Base-by-base conservation (phyloP, 208 protist species). In the Wallacemonas sp. region DNA sequence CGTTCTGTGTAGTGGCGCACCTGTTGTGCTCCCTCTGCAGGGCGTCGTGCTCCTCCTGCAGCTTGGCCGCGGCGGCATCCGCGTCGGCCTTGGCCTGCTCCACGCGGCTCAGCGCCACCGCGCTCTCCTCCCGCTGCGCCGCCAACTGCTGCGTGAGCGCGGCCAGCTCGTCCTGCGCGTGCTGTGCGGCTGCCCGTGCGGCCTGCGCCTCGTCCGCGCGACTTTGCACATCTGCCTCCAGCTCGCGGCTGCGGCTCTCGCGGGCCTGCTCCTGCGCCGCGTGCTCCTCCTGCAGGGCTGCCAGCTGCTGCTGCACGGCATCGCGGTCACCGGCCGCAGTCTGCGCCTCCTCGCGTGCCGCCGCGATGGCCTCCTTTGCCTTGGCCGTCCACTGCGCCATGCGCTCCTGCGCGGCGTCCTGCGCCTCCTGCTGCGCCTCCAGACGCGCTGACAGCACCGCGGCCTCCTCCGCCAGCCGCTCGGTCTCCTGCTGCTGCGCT, bases 11-110 rank as follows among this genome's bases (percentile, higher is more conserved):
- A 27, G 26, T 47, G 3, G 4, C 2, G 0, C 24, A 9, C n/a
- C 12, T 22, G 33, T 0, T 19, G 38, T 33, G 34, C 53, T 53
- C 36, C 4, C 34, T 39, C 34, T 70, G 46, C 14, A 78, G 44
- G 0, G 66, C 33, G 1, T 31, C 66, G 60, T 78, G 67, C 36
- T 72, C 66, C 24, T 68, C 66, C 34, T 54, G 46, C 15, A 73
- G 12, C 1, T 2, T 44, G 5, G 28, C 1, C 15, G 64, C 2
- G 9, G 70, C 61, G 1, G 51, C 44, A 14, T 14, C 30, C 3
- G 46, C 46, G 42, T 27, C 36, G 21, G 27, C 24, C 11, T 27
- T 38, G 14, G 56, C 26, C 46, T 54, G 46, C 46, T 54, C 46
- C 9, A 30, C 46, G 46, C 46, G 46, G 46, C 46, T 54, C 46